Conservation (phyloP, 176 grass and related monocot species). For the Ensete glaucum region DNA sequence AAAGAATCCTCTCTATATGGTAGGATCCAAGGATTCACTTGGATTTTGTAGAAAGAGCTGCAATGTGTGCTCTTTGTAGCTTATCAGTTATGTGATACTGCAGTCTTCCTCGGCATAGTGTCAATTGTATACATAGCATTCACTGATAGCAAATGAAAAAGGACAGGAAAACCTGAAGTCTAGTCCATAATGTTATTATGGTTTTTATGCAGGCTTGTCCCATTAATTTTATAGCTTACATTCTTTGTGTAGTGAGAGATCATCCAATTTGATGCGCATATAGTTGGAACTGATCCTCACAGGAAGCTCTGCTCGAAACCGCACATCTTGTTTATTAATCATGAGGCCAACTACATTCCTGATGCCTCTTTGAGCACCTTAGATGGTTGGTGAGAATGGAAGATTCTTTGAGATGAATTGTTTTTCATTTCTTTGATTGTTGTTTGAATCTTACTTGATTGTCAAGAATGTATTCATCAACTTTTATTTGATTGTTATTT, state of each 20-base stretch:
- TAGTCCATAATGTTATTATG: neutral
- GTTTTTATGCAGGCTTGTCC: neutral
- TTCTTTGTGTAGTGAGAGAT: neutral
- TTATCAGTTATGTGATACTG: neutral
- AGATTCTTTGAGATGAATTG: too few relatives aligned
- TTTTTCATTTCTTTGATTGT: too few relatives aligned
- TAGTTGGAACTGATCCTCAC: neutral
- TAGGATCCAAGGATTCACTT: constrained; percentile 60
- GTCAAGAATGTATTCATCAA: too few relatives aligned
- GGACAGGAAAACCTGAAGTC: neutral
- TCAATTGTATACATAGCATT: neutral
- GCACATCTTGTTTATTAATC: neutral
- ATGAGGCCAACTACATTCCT: neutral
- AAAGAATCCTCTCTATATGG: constrained; percentile 89
- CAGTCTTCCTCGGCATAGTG: neutral
- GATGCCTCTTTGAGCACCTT: too few relatives aligned
- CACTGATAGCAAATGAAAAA: neutral
- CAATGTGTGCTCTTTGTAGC: constrained; percentile 50
- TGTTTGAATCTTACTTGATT: too few relatives aligned
- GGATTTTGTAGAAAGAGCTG: constrained; percentile 87
- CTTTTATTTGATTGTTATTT: too few relatives aligned
- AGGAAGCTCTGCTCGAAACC: neutral
- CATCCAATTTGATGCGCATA: neutral
- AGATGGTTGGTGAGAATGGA: too few relatives aligned
- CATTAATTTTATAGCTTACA: neutral